A percentile compares a stretch with the other conserved stretches of the same genome.
Conservation (phyloP, 805 yeast genomes). For the Kodamaea leandrae region DNA sequence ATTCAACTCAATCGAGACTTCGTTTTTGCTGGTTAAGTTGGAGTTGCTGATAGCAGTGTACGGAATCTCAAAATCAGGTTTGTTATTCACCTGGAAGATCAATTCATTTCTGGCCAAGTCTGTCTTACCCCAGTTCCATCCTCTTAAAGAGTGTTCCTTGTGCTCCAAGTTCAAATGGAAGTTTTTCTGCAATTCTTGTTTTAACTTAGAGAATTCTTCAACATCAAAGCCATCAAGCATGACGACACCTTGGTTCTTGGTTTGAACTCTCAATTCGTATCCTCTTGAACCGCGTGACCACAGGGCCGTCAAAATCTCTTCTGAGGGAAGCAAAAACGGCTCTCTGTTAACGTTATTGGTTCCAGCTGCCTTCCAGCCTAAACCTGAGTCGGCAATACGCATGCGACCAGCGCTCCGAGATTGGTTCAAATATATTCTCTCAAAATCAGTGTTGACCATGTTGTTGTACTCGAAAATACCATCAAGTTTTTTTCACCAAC, state of each 20-base stretch:
- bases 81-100: conserved; percentile 78
- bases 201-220: conserved; percentile 76
- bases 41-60: conserved; percentile 77
- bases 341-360: conserved; percentile 44
- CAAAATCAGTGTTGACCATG: conserved; percentile 71
- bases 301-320: conserved; percentile 71
- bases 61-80: conserved; percentile 90
- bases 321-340: conserved; percentile 87
- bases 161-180: conserved; percentile 73
- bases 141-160: conserved; percentile 89
- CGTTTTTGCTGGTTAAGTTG: conserved; percentile 87
- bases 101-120: conserved; percentile 91
- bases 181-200: conserved; percentile 77
- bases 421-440: conserved; percentile 85
- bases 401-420: conserved; percentile 81
- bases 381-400: conserved; percentile 94
- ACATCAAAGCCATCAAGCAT: conserved; percentile 89
- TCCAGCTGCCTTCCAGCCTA: conserved; percentile 87
- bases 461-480: conserved; percentile 11
- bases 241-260: conserved; percentile 82
- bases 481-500: conserved; percentile 3
- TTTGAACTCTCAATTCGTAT: conserved; percentile 82
- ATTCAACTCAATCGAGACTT: conserved; percentile 86
- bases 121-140: conserved; percentile 98
- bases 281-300: conserved; percentile 97